Base-by-base conservation (phyloP, 495 filamentous ascomycete genomes). In the Glarea lozoyensis region DNA sequence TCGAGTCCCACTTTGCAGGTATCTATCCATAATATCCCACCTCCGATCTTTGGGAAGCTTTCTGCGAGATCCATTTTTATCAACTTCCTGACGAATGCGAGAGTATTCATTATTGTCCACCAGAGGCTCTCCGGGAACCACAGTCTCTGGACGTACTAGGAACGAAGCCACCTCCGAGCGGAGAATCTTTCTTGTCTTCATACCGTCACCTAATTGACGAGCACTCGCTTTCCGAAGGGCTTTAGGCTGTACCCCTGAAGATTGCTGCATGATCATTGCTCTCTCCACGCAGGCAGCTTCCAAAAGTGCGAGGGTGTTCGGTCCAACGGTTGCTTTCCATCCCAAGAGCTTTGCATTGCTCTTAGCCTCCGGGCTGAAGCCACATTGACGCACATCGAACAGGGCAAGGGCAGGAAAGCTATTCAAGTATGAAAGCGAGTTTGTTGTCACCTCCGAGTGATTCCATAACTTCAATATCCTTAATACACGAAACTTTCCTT, bases 351-450 rank as follows among this genome's bases (percentile, higher is more conserved):
- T 18, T 19, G 37, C 30, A 9, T 45, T 17, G 10, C 11, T 27
- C 11, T 20, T 16, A 12, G 24, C 24, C 15, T 9, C 22, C 10
- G 15, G 13, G 17, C 21, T 13, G 24, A 53, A 48, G 10, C 23
- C 35, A 40, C 54, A 56, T 13, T 41, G 46, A 13, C 40, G 22
- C 2, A 57, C 39, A 24, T 52, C 48, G 36, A 44, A 54, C 4
- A 57, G 21, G 4, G 43, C 47, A 4, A 57, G 42, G 1, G 46
- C 30, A 13, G 51, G 51, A 31, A 57, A 57, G 21, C 13, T 24
- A 17, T 45, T 49, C 12, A 57, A 22, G 25, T 46, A 54, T 1
- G 7, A 2, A 4, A 57, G 35, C 0, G 50, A 54, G 17, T 40
- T 32, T 9, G 5, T 20, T 3, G 51, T 57, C 2, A 57, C 11